phyloP scores from a whole-genome alignment of 768 basidiomycete genomes.

The Suillus subluteus region DNA sequence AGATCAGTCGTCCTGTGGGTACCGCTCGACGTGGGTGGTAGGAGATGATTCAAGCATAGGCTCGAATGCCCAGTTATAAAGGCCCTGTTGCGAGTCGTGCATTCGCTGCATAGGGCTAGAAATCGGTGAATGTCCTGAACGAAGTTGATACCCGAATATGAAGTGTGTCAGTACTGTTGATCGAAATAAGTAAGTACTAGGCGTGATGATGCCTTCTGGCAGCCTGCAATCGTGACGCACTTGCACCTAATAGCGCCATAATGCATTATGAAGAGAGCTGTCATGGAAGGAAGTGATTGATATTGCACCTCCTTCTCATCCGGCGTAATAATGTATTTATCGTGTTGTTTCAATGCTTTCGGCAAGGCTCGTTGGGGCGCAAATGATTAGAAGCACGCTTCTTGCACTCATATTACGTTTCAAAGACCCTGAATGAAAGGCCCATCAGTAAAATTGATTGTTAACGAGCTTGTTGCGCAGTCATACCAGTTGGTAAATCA shows the following conservation, averaged over 20 bases:
- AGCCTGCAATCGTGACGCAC: background rate
- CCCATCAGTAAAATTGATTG: background rate
- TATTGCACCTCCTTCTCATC: background rate
- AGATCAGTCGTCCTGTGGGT: background rate
- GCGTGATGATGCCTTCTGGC: background rate
- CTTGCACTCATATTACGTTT: background rate
- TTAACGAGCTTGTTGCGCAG: background rate
- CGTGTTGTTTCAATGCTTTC: background rate
- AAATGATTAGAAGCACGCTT: background rate
- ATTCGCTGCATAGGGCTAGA: background rate
- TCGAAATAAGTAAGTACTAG: background rate
- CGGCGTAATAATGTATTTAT: background rate
- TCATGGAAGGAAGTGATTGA: background rate
- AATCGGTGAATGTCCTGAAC: background rate
- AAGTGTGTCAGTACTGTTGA: background rate
- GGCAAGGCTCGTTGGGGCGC: background rate
- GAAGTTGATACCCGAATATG: background rate
- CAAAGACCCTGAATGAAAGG: background rate
- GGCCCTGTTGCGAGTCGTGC: background rate
- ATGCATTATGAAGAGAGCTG: background rate
- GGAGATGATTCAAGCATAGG: background rate
- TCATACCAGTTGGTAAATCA: background rate
- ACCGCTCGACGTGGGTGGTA: background rate
- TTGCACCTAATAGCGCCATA: background rate
- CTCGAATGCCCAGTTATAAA: background rate